Conservation (phyloP, 768 basidiomycete genomes). For the Glaciozyma martinii region DNA sequence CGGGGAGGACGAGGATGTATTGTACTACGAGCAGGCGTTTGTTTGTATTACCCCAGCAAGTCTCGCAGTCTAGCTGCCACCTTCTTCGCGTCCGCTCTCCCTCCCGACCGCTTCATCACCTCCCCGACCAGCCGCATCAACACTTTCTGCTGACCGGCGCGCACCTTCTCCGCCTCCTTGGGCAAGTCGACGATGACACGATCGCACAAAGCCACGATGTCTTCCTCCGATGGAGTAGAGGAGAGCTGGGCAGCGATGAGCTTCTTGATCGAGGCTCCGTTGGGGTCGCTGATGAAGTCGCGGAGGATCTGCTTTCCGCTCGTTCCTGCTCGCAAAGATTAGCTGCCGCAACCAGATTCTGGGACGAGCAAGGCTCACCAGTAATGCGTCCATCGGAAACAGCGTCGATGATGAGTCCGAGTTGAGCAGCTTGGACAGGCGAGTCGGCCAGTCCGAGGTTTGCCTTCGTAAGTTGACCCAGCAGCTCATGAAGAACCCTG, state of each 20-base stretch:
- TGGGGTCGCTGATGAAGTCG: constrained; percentile 50
- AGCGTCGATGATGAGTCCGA: constrained; percentile 70
- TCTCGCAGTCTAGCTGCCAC: constrained; percentile 47
- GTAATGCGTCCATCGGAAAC: constrained; percentile 61
- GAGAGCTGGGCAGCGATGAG: constrained; percentile 44
- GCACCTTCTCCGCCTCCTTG: constrained; percentile 56
- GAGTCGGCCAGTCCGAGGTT: constrained; percentile 53
- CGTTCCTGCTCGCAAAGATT: constrained; percentile 47
- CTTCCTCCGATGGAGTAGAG: constrained; percentile 37
- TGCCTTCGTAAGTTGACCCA: constrained; percentile 63
- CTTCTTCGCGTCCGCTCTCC: constrained; percentile 63
- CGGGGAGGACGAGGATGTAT: too few species aligned
- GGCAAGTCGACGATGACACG: constrained; percentile 61
- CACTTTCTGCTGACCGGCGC: constrained; percentile 63
- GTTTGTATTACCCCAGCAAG: not conserved
- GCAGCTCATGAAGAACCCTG: constrained; percentile 81
- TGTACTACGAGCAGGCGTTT: too few species aligned
- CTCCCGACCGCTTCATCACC: constrained; percentile 73
- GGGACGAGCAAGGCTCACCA: constrained; percentile 43
- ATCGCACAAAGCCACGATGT: constrained; percentile 52
- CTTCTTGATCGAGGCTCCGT: constrained; percentile 38
- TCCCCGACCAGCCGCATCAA: constrained; percentile 71
- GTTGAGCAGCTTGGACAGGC: constrained; percentile 52
- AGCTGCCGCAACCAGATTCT: too few species aligned
- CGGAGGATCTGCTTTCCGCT: constrained; percentile 70